A percentile compares a stretch with the other conserved stretches of the same genome.
These are phyloP conservation scores for Pyrus communis DNA, from an alignment of 306 rosid genomes.

Conservation along the genomic window DNA sequence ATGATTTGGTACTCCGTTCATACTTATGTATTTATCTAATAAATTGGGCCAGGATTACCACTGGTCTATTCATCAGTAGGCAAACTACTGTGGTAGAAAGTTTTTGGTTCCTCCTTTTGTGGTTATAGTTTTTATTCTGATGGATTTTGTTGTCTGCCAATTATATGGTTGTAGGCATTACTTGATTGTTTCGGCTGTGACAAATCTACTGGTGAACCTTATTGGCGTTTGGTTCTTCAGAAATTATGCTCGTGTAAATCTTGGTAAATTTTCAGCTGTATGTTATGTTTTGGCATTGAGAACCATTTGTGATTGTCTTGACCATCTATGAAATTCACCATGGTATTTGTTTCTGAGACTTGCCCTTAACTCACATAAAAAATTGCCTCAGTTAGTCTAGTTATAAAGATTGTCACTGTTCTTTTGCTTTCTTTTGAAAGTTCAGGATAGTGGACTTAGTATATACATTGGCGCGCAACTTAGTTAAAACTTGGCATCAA, in stretches of 20 bases:
- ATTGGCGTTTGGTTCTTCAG: slow-evolving; percentile 99
- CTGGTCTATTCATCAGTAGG: background rate
- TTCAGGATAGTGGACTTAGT: background rate
- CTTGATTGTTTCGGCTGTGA: slow-evolving; percentile 87
- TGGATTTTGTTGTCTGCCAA: slow-evolving; percentile 21
- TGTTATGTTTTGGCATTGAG: background rate
- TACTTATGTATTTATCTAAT: background rate
- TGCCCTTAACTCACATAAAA: background rate
- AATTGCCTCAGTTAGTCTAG: background rate
- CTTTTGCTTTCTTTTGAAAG: background rate
- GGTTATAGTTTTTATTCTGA: background rate
- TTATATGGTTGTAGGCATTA: slow-evolving; percentile 69
- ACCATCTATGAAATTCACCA: background rate
- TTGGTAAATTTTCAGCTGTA: slow-evolving; percentile 46
- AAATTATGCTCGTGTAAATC: slow-evolving; percentile 88
- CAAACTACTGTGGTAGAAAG: background rate
- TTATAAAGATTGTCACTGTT: background rate
- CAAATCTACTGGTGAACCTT: slow-evolving; percentile 89
- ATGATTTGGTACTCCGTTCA: background rate
- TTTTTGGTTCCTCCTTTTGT: slow-evolving; percentile 1
- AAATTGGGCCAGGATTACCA: background rate
- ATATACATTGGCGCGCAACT: background rate
- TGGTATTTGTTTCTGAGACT: background rate
- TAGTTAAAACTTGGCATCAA: background rate
- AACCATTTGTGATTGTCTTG: background rate